Evolutionary conservation across 352 stramenopile genomes (phyloP).

Genomic region (Globisporangium ultimum): DNA sequence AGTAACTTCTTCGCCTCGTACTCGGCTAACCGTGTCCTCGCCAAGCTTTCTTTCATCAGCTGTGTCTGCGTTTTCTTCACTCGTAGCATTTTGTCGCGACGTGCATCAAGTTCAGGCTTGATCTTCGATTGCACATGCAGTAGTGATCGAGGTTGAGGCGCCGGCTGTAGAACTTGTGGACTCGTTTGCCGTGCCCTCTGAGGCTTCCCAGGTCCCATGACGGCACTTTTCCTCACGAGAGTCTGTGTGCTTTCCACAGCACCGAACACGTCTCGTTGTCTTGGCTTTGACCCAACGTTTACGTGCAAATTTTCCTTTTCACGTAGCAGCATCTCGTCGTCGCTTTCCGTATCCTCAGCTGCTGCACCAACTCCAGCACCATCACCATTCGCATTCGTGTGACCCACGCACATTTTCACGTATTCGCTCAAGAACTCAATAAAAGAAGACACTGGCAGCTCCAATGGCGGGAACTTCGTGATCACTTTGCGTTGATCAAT

Average conservation of each 20-base stretch:
- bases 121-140: conserved; percentile 60
- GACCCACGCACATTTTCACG: conserved; percentile 38
- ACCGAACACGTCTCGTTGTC: neutral
- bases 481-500: conserved; percentile 49
- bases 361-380: neutral
- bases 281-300: neutral
- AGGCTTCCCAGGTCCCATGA: neutral
- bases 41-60: conserved; percentile 64
- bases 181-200: neutral
- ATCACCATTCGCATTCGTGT: conserved; percentile 2
- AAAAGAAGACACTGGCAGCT: conserved; percentile 48
- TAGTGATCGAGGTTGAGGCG: conserved; percentile 14
- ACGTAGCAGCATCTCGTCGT: neutral
- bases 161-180: too few species aligned
- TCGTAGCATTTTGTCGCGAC: conserved; percentile 56
- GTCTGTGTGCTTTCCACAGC: neutral
- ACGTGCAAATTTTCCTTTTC: neutral
- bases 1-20: conserved; percentile 42
- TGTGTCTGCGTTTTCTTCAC: conserved; percentile 80
- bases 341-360: neutral
- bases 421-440: conserved; percentile 57
- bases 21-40: conserved; percentile 47
- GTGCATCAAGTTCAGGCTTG: conserved; percentile 49
- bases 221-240: neutral
- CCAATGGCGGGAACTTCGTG: conserved; percentile 21